Base-by-base conservation (phyloP, 2,329 filamentous ascomycete genomes). In the Diaporthe vaccinii region DNA sequence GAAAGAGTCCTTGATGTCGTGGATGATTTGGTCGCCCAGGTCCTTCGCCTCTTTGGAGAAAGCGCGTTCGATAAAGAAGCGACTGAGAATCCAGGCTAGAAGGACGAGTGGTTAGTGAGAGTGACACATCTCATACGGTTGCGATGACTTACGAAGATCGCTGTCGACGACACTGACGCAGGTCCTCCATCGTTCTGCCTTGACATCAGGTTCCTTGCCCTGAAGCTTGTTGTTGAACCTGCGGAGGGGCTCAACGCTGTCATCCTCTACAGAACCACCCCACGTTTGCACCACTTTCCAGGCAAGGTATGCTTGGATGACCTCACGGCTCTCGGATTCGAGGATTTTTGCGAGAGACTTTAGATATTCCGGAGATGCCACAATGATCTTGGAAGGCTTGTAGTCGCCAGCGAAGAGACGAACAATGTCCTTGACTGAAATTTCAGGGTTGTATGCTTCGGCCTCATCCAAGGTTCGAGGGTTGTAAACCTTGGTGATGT, bases 31-130 rank as follows among this genome's bases (percentile, higher is more conserved):
- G 75, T 94, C 91, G 22, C 92, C 92, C 61, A 93, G 89, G 5
- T 89, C 84, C 80, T 93, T 93, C 0, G 92, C 91, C 28, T 91
- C 88, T 17, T 91, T 87, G 0, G 91, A 91, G 79, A 94, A 95
- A 1, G 92, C 88, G 67, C 90, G 90, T 76, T 94, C 89, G 2
- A 94, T 87, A 77, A 92, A 95, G 84, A 94, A 94, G 31, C 92
- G 90, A 80, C 91, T 93, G 22, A 94, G 84, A 67, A 93, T 92
- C 92, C 92, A 94, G 3, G 89, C 89, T 39, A 94, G 87, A 34
- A 82, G 81, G 1, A 14, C 77, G 25, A 6, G 25, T 22, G 2
- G 12, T 70, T 10, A 62, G 57, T 28, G n/a, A 8, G 14, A 7
- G 5, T 8, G 12, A 10, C 39, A 36, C 8, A 4, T n/a, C 5